Conservation (phyloP, 176 grass and related monocot species). For the Chloris gayana region DNA sequence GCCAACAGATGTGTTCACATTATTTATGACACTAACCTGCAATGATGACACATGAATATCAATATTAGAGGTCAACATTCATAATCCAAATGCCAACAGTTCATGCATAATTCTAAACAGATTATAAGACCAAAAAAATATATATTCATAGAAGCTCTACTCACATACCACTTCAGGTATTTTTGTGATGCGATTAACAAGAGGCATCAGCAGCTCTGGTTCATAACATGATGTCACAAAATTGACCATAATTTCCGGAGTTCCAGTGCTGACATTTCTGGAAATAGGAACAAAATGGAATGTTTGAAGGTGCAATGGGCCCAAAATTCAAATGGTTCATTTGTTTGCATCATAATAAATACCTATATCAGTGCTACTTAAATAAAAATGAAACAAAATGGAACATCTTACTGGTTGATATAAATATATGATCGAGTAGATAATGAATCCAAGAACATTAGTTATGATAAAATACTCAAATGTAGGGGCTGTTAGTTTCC, state of each 20-base stretch:
- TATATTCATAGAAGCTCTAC: slow-evolving; percentile 19
- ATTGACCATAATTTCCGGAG: slow-evolving; percentile 96
- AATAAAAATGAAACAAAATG: neutral
- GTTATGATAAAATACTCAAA: neutral
- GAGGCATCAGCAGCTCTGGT: slow-evolving; percentile 71
- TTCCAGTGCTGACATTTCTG: slow-evolving; percentile 71
- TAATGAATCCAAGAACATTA: slow-evolving; percentile 12
- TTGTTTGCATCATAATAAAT: slow-evolving; percentile 36
- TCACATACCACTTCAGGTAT: slow-evolving; percentile 91
- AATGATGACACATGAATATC: slow-evolving; percentile 23
- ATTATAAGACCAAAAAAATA: neutral
- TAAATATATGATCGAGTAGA: slow-evolving; percentile 1
- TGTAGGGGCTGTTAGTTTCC: no score
- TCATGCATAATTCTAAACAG: neutral
- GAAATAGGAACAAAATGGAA: slow-evolving; percentile 27
- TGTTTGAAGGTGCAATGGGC: slow-evolving; percentile 19
- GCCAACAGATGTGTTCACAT: slow-evolving; percentile 89
- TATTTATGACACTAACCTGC: slow-evolving; percentile 86
- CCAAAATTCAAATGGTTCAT: slow-evolving; percentile 22
- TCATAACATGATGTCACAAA: slow-evolving; percentile 90
- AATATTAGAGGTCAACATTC: slow-evolving; percentile 28
- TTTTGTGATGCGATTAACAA: slow-evolving; percentile 64
- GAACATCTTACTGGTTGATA: slow-evolving; percentile 2
- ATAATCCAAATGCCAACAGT: slow-evolving; percentile 11
- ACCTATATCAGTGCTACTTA: slow-evolving; percentile 17